Percentiles rank a stretch among this genome's conserved stretches.
Evolutionary conservation across 768 basidiomycete genomes (phyloP).

Genomic region (Calocybe gangraenosa): DNA sequence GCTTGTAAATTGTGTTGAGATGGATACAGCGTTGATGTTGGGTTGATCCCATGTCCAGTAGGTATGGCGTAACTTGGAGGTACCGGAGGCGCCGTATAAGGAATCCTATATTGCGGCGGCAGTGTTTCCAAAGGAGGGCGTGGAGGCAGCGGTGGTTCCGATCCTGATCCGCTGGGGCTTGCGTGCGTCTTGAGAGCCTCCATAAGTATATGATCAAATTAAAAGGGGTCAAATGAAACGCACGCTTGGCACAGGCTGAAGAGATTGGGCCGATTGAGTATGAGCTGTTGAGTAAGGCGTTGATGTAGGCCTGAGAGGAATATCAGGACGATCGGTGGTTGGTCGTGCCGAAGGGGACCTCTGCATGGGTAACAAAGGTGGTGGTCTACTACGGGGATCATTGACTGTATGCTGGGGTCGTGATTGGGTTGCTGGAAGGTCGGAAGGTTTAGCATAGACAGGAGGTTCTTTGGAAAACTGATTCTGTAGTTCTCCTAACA

Average conservation of each 20-base stretch:
- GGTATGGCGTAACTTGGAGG: conserved; percentile 9
- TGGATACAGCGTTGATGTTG: neutral
- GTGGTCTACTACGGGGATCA: conserved; percentile 27
- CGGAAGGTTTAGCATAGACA: conserved; percentile 74
- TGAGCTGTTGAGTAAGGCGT: conserved; percentile 8
- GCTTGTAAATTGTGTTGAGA: neutral
- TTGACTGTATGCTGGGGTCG: conserved; percentile 22
- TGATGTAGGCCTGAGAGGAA: conserved; percentile 31
- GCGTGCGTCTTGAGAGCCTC: conserved; percentile 2
- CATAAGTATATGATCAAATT: neutral
- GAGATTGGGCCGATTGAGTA: conserved; percentile 5
- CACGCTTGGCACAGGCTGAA: conserved; percentile 6
- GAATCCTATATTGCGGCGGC: conserved; percentile 13
- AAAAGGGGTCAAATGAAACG: conserved; percentile 1
- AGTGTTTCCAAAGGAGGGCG: conserved; percentile 6
- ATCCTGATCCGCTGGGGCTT: neutral
- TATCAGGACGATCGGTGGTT: conserved; percentile 21
- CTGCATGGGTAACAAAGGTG: conserved; percentile 27
- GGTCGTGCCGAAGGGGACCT: conserved; percentile 18
- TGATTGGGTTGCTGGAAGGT: no score
- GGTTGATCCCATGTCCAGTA: neutral
- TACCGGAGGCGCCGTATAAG: conserved; percentile 4
- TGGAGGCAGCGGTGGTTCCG: conserved; percentile 8
- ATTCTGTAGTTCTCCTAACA: conserved; percentile 75
- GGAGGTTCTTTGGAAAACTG: conserved; percentile 86